These are phyloP conservation scores for Suillus subluteus DNA, from an alignment of 768 basidiomycete species.

Conservation along the genomic window DNA sequence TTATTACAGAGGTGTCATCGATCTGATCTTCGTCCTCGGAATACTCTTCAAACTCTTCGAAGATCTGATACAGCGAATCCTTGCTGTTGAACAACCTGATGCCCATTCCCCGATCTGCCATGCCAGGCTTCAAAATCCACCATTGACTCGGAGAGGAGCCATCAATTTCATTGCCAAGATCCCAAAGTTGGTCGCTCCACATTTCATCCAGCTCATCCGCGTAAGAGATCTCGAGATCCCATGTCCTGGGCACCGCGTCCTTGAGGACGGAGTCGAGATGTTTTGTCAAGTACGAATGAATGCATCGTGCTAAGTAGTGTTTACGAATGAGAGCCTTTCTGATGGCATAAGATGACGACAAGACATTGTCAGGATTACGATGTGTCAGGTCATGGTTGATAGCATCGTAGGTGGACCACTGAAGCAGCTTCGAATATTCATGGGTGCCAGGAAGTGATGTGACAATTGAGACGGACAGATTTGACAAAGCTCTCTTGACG, in stretches of 20 bases:
- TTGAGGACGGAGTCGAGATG: constrained; percentile 59
- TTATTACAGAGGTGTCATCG: constrained; percentile 61
- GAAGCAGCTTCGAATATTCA: constrained; percentile 44
- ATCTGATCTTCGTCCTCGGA: constrained; percentile 52
- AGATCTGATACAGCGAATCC: constrained; percentile 70
- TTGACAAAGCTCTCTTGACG: constrained; percentile 45
- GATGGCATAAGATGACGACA: constrained; percentile 86
- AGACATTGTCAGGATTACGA: constrained; percentile 47
- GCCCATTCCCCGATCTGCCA: constrained; percentile 96
- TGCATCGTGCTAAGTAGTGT: constrained; percentile 81
- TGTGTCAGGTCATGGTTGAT: constrained; percentile 79
- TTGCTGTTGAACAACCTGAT: constrained; percentile 88
- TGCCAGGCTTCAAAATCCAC: constrained; percentile 98
- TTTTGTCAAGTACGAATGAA: constrained; percentile 76
- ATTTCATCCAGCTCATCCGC: constrained; percentile 95
- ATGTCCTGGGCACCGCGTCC: constrained; percentile 69
- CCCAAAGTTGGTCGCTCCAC: constrained; percentile 92
- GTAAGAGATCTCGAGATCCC: constrained; percentile 84
- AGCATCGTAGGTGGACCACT: constrained; percentile 90
- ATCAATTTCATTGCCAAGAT: constrained; percentile 69
- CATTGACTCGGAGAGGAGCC: constrained; percentile 44
- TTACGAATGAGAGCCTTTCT: constrained; percentile 95
- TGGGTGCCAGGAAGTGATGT: constrained; percentile 27
- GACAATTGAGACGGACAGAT: constrained; percentile 34
- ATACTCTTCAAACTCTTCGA: constrained; percentile 76